Base-by-base conservation (phyloP, 176 grass and related monocot species). In the Poa annua region DNA sequence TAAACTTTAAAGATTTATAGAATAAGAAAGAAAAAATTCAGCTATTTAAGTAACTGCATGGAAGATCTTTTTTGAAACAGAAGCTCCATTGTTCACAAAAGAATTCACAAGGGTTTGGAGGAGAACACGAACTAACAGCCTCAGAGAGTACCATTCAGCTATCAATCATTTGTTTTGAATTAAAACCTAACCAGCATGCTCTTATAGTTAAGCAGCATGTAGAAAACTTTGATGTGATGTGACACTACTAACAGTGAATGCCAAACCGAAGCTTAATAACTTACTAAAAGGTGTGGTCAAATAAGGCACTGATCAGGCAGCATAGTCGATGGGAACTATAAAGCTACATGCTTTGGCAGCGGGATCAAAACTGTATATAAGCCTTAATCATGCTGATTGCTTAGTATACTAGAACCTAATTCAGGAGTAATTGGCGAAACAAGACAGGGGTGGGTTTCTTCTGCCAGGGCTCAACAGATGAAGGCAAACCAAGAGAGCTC, bases 221-320 rank as follows among this genome's bases (percentile, higher is more conserved):
- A 29, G 14, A 29, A 29, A 80, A 77, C 62, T 76, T 45, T 38
- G 39, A 61, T 63, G 10, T 38, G 39, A 61, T 63, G 10, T 21
- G 79, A 36, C 19, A 57, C 51, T 70, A 57, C 51, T 61, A 22
- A 81, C 21, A 85, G 76, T 7, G 61, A 75, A 51, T 57, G 38
- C 25, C 29, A 67, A 72, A 75, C 68, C 67, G 26, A 84, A 84
- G 57, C 48, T 54, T 19, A 81, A n/a, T 12, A 57, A 3, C 57
- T 71, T 32, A 42, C 34, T 66, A 81, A 63, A 65, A 80, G 65
- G 79, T 21, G 20, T 6, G 33, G 48, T 26, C 20, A 81, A 55
- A 69, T 54, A 55, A 84, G 39, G 14, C n/a, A 66, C 8, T 29
- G 49, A 65, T 53, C 2, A 65, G 52, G 60, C 59, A 42, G 21